Evolutionary conservation across 225 moss, liverwort and hornwort genomes (phyloP).

Genomic region (Rhytidiadelphus loreus): DNA sequence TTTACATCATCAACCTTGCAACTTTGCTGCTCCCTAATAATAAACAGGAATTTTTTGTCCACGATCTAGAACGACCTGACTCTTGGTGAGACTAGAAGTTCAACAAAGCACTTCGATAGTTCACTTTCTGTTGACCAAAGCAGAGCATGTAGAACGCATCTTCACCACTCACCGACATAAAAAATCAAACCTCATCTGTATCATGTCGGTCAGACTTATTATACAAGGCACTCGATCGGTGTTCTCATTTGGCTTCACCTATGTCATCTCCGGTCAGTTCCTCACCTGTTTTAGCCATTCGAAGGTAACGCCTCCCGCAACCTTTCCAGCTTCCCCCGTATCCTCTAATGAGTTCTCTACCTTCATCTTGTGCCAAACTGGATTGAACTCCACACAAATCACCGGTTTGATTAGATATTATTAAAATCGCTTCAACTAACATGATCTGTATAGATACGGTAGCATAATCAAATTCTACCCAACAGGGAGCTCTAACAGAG

Average conservation of each 20-base stretch:
- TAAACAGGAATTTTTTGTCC: neutral
- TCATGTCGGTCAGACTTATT: neutral
- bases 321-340: constrained; percentile 1
- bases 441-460: neutral
- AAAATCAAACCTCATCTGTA: neutral
- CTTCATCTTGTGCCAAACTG: constrained; percentile 20
- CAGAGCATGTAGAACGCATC: neutral
- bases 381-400: neutral
- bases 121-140: neutral
- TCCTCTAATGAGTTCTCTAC: constrained; percentile 5
- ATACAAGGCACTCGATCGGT: neutral
- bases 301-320: constrained; percentile 26
- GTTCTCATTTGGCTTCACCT: neutral
- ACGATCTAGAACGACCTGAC: neutral
- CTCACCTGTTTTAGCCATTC: constrained; percentile 41
- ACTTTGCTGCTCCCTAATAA: neutral
- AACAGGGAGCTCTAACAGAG: neutral
- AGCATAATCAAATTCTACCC: neutral
- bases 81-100: neutral
- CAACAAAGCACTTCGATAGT: neutral
- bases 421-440: neutral
- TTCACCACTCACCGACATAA: neutral
- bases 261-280: neutral
- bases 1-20: neutral
- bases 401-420: neutral